phyloP scores from a whole-genome alignment of 2,329 filamentous ascomycete genomes.

The Talaromyces sp. region DNA sequence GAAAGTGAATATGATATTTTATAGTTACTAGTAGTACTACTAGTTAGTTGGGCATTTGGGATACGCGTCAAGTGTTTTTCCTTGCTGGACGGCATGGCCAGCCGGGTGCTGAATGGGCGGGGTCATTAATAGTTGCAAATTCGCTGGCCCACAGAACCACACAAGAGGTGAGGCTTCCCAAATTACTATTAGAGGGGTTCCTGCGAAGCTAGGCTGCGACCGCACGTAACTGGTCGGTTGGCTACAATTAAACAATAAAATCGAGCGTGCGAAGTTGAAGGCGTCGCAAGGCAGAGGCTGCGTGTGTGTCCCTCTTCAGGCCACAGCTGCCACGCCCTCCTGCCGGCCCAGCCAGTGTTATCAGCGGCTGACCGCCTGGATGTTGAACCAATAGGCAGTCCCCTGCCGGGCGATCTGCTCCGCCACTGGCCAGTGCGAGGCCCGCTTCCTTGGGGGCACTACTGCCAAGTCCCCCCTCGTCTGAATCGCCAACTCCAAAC shows the following conservation, averaged over 20 bases:
- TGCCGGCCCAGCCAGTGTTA: not conserved
- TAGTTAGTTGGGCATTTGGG: too few species aligned
- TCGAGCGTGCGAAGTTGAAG: not conserved
- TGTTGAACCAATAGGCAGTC: conserved; percentile 6
- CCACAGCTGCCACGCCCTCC: not conserved
- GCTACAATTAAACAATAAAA: not conserved
- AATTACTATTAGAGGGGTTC: not conserved
- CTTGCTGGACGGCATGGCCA: not conserved
- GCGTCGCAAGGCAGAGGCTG: not conserved
- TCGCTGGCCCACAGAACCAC: conserved; percentile 33
- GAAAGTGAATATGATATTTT: not conserved
- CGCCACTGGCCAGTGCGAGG: conserved; percentile 3
- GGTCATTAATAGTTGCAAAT: conserved; percentile 1
- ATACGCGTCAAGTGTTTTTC: not conserved
- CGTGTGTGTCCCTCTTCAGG: not conserved
- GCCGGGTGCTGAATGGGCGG: not conserved
- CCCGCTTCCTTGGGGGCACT: conserved; percentile 2
- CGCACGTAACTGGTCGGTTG: not conserved
- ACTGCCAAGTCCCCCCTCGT: not conserved
- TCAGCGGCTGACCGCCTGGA: conserved; percentile 9
- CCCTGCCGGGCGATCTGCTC: conserved; percentile 2
- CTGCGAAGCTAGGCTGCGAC: not conserved
- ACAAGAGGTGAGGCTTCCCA: conserved; percentile 20
- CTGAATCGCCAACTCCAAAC: conserved; percentile 5
- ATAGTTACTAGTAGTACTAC: not conserved